Percentiles rank a stretch among this genome's conserved stretches.
These are phyloP conservation scores for Microcos paniculata DNA, from an alignment of 345 rosid species.

Conservation along the genomic window DNA sequence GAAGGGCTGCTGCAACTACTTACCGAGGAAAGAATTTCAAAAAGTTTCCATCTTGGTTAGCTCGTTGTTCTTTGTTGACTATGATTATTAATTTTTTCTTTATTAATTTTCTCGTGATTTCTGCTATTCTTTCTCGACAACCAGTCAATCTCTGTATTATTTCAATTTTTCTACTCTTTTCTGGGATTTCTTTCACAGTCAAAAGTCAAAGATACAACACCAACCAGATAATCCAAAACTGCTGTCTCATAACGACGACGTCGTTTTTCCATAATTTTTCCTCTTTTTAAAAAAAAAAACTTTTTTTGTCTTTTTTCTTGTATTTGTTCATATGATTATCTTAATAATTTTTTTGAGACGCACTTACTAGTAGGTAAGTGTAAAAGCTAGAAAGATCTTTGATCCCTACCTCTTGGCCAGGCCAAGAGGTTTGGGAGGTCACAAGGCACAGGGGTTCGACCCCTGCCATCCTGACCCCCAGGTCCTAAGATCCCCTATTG, in stretches of 20 bases:
- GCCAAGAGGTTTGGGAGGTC: no score
- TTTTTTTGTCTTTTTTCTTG: not conserved
- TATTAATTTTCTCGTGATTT: conserved; percentile 11
- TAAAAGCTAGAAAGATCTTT: no score
- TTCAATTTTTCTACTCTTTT: not conserved
- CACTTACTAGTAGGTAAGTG: no score
- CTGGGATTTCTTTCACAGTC: conserved; percentile 11
- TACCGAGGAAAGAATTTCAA: conserved; percentile 26
- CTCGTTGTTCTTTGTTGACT: conserved; percentile 67
- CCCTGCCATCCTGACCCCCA: no score
- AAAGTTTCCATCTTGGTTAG: conserved; percentile 24
- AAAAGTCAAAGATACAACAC: conserved; percentile 3
- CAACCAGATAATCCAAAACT: not conserved
- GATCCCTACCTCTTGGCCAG: no score
- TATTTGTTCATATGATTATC: not conserved
- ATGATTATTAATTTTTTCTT: not conserved
- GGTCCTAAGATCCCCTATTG: no score
- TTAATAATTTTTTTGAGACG: no score
- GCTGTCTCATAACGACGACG: not conserved
- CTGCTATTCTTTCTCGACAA: conserved; percentile 1
- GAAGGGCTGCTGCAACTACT: conserved; percentile 25
- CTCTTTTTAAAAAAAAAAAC: no score
- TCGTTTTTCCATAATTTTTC: not conserved
- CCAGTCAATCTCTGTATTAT: not conserved
- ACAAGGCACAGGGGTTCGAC: no score